Evolutionary conservation across 306 rosid species (phyloP).

Genomic region (Cicer judaicum): DNA sequence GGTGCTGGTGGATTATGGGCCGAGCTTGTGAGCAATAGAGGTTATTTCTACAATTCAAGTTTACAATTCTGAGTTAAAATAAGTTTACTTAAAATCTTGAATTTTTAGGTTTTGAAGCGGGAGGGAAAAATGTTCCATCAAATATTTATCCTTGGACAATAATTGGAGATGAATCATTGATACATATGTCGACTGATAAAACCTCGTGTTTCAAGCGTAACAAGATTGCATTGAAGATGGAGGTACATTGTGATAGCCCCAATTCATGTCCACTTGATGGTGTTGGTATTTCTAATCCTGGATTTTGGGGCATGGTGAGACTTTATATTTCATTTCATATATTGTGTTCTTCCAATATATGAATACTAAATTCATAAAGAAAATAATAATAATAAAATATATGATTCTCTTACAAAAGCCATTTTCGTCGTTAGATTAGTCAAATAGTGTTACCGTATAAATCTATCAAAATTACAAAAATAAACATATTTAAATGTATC

Average conservation of each 20-base stretch:
- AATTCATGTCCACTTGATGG: slow-evolving; percentile 61
- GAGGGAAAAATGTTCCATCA: slow-evolving; percentile 65
- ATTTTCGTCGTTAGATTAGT: no score
- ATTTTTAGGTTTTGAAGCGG: slow-evolving; percentile 77
- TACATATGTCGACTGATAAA: slow-evolving; percentile 64
- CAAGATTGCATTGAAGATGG: slow-evolving; percentile 66
- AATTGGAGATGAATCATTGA: slow-evolving; percentile 60
- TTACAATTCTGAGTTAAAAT: no score
- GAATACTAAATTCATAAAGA: no score
- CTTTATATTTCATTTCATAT: neutral
- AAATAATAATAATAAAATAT: no score
- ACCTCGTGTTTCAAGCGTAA: slow-evolving; percentile 68
- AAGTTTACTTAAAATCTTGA: neutral
- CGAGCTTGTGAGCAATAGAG: slow-evolving; percentile 50
- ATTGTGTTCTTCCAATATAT: no score
- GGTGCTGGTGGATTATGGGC: slow-evolving; percentile 54
- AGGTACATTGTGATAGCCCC: slow-evolving; percentile 56
- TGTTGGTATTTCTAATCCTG: slow-evolving; percentile 81
- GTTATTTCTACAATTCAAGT: neutral
- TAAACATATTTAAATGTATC: no score
- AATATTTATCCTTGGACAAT: slow-evolving; percentile 72
- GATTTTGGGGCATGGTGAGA: slow-evolving; percentile 84
- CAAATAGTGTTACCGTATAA: no score
- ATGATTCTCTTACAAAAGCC: no score
- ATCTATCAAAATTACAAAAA: no score